Conservation (phyloP, 2,329 filamentous ascomycete genomes). For the Ceratocystis variospora region DNA sequence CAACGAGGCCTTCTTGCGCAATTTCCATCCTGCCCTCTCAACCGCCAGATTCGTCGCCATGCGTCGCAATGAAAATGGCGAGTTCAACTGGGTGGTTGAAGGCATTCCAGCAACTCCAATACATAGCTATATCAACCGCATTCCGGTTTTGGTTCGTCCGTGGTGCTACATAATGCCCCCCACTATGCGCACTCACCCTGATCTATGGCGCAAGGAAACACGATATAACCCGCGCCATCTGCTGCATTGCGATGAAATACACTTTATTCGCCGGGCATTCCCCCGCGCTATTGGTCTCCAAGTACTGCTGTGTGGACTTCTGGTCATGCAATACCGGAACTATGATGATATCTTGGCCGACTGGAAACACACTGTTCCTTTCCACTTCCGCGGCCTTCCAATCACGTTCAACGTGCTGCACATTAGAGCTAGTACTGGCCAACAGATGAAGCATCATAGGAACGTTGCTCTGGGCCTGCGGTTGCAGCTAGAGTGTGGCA, state of each 20-base stretch:
- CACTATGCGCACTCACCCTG: background rate
- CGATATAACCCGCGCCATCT: conserved; percentile 7
- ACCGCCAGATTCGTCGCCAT: background rate
- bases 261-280: conserved; percentile 1
- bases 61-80: conserved; percentile 2
- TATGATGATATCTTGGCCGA: conserved; percentile 7
- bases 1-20: background rate
- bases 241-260: conserved; percentile 6
- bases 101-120: background rate
- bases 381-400: conserved; percentile 9
- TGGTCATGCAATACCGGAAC: conserved; percentile 7
- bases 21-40: conserved; percentile 7
- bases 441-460: background rate
- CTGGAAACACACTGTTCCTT: conserved; percentile 9
- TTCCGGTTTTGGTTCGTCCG: conserved; percentile 7
- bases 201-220: conserved; percentile 5
- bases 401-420: conserved; percentile 13
- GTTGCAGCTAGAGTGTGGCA: conserved; percentile 2
- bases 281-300: conserved; percentile 9
- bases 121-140: background rate
- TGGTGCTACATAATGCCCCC: conserved; percentile 13
- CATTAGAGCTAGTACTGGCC: conserved; percentile 10
- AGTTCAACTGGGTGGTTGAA: conserved; percentile 4
- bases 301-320: conserved; percentile 8
- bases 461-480: conserved; percentile 10